Percentiles rank a stretch among this genome's conserved stretches.
These are phyloP conservation scores for Entomortierella chlamydospora DNA, from an alignment of 192 early-diverging fungal species.

Conservation along the genomic window DNA sequence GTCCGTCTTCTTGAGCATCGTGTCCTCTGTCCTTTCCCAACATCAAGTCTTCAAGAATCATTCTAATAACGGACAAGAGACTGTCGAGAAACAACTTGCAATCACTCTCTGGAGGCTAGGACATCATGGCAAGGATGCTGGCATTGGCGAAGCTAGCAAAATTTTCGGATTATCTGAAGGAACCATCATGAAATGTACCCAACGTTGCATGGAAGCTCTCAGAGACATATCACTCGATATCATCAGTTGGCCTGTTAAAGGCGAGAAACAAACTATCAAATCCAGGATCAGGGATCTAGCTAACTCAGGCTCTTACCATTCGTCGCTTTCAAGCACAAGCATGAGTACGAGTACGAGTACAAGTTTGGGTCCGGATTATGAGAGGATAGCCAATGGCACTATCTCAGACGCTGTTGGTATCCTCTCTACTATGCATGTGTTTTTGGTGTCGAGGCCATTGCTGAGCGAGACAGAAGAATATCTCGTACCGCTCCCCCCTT, in stretches of 20 bases:
- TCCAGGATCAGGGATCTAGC: constrained; percentile 13
- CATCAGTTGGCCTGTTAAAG: constrained; percentile 29
- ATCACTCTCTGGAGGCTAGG: constrained; percentile 47
- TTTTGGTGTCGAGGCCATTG: constrained; percentile 20
- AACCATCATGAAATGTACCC: constrained; percentile 39
- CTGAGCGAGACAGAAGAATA: constrained; percentile 15
- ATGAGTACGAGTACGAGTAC: background rate
- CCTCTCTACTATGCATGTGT: constrained; percentile 17
- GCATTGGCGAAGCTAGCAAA: constrained; percentile 32
- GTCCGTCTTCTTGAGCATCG: constrained; percentile 23
- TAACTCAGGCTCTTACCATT: background rate
- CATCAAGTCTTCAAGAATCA: constrained; percentile 30
- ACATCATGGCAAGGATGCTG: constrained; percentile 32
- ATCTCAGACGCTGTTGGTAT: constrained; percentile 33
- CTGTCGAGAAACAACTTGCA: constrained; percentile 34
- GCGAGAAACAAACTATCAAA: constrained; percentile 32
- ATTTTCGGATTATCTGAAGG: constrained; percentile 47
- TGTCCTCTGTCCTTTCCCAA: constrained; percentile 31
- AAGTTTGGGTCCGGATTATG: background rate
- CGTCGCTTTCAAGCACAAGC: background rate
- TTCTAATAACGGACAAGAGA: constrained; percentile 25
- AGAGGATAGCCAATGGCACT: background rate
- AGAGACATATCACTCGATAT: constrained; percentile 27
- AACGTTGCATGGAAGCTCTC: constrained; percentile 38
- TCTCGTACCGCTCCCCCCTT: constrained; percentile 14